Base-by-base conservation (phyloP, 2,329 filamentous ascomycete species). In the Botrytis hyacinthi region DNA sequence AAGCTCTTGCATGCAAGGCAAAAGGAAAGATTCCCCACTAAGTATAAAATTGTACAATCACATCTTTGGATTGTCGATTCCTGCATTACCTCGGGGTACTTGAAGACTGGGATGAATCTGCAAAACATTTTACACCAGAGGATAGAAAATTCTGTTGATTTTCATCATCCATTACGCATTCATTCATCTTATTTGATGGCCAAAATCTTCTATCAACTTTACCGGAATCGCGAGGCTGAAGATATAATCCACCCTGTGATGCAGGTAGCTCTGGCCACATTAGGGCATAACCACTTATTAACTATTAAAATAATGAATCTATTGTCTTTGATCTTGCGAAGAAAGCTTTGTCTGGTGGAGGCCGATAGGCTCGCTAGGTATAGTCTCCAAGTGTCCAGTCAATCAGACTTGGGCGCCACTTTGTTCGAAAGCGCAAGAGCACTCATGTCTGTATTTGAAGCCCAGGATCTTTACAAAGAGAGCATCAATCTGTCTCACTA, bases 81-180 rank as follows among this genome's bases (percentile, higher is more conserved):
- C 18, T 63, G 0, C 14, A 20, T 29, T 29, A 1, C 12, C 6
- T n/a, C 1, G 5, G 4, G 14, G 8, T 0, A 44, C 2, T 1
- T 18, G 8, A 65, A 22, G n/a, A 9, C 9, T 4, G 37, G 8
- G 10, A 32, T 22, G 16, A 22, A 42, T 6, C 26, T 71, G 2
- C 59, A 57, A 10, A 9, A 1, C 26, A n/a, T 29, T 6, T 20
- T 71, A 1, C 46, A 71, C 26, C 44, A 10, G 3, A 26, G 0
- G 16, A 71, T 71, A n/a, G 48, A 51, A n/a, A n/a, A n/a, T 1
- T 4, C 26, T 14, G 12, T 51, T 10, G 48, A n/a, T n/a, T 14
- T 10, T 3, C 7, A 42, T n/a, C 59, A 71, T 44, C 46, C 35
- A 9, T 18, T 65, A 18, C 70, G 44, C 20, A 37, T 54, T 16